Percentiles rank a stretch among this genome's conserved stretches.
Conservation (phyloP, 345 rosid species). For the Limnanthes douglasii region DNA sequence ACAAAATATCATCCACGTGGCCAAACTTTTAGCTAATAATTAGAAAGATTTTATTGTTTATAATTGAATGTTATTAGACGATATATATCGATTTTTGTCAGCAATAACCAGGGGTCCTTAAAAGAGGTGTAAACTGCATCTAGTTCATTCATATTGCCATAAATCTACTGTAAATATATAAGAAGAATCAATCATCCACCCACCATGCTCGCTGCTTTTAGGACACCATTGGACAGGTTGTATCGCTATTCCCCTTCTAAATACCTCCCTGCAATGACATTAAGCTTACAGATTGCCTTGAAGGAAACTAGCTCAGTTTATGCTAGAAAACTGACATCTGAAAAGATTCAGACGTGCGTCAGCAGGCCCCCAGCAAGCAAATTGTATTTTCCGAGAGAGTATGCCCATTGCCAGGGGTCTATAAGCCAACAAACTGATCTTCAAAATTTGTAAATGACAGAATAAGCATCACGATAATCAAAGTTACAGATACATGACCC, state of each 20-base stretch:
- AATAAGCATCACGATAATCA: background rate
- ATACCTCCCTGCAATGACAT: constrained; percentile 25
- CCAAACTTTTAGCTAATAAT: too few relatives aligned
- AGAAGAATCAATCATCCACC: background rate
- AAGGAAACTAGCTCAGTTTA: too few relatives aligned
- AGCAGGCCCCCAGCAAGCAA: constrained; percentile 23
- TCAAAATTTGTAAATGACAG: constrained; percentile 4
- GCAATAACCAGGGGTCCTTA: too few relatives aligned
- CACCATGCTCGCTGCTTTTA: constrained; percentile 24
- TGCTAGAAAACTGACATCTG: constrained; percentile 26
- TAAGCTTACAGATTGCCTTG: background rate
- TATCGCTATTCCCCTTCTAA: constrained; percentile 47
- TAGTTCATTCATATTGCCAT: background rate
- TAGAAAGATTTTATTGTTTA: too few relatives aligned
- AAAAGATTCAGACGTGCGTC: constrained; percentile 48
- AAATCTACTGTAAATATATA: background rate
- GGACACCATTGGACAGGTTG: constrained; percentile 15
- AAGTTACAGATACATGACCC: background rate
- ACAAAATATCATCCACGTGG: too few relatives aligned
- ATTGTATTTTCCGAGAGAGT: constrained; percentile 52
- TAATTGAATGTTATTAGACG: too few relatives aligned
- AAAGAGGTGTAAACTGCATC: background rate
- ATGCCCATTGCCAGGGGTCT: constrained; percentile 61
- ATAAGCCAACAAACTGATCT: constrained; percentile 43
- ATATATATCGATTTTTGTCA: too few relatives aligned